These are phyloP conservation scores for Ophiostoma fasciatum DNA, from an alignment of 2,329 filamentous ascomycete genomes.

Conservation along the genomic window DNA sequence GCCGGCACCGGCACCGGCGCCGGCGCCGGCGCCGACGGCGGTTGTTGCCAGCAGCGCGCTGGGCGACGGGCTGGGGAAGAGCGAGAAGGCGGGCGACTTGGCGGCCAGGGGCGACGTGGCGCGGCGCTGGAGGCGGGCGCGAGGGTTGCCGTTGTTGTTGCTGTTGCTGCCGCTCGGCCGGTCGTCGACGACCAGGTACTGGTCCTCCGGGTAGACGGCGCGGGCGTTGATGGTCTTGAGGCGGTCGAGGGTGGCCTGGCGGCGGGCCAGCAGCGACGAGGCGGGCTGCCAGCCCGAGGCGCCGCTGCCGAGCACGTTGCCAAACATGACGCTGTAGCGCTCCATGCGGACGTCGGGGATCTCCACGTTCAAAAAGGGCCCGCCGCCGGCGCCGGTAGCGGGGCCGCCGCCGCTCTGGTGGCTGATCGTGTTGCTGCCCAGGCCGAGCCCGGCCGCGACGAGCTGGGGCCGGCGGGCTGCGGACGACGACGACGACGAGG, in stretches of 20 bases:
- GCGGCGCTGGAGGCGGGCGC: constrained; percentile 21
- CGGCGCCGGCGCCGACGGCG: constrained; percentile 1
- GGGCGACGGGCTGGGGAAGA: constrained; percentile 27
- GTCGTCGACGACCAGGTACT: not conserved
- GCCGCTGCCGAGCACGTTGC: constrained; percentile 40
- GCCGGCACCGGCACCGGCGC: constrained; percentile 15
- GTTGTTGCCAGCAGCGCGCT: not conserved
- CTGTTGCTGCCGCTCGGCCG: not conserved
- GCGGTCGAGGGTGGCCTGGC: constrained; percentile 44
- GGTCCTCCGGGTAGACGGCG: constrained; percentile 20
- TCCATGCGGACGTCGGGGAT: constrained; percentile 74
- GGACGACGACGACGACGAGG: too few species aligned
- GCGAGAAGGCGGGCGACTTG: constrained; percentile 29
- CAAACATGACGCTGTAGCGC: constrained; percentile 90
- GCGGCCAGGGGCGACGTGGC: constrained; percentile 33
- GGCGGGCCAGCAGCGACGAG: constrained; percentile 34
- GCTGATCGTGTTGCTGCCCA: too few species aligned
- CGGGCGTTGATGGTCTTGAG: constrained; percentile 38
- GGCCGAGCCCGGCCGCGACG: too few species aligned
- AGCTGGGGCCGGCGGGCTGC: too few species aligned
- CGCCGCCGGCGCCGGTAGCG: too few species aligned
- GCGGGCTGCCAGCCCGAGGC: constrained; percentile 13
- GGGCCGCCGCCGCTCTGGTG: too few species aligned
- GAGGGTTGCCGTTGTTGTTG: too few species aligned
- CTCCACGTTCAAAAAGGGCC: constrained; percentile 50